Evolutionary conservation across 2,329 filamentous ascomycete species (phyloP).

Genomic region (Graphiopsis chlorocephala): DNA sequence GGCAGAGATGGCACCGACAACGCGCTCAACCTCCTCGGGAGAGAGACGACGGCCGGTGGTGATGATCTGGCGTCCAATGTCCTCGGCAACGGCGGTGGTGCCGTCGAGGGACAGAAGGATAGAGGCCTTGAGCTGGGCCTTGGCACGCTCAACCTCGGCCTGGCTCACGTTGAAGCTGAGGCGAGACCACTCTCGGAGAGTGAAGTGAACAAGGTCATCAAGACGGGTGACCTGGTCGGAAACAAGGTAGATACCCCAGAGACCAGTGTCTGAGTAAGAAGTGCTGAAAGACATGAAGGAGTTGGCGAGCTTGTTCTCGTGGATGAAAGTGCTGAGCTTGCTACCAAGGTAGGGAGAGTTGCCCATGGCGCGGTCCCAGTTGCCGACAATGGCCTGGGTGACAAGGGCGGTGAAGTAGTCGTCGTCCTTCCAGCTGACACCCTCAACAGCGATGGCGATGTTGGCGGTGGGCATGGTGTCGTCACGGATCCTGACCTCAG

Average conservation of each 20-base stretch:
- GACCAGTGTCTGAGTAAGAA: constrained; percentile 98
- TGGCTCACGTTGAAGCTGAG: constrained; percentile 83
- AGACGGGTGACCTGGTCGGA: constrained; percentile 82
- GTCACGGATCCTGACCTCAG: constrained; percentile 91
- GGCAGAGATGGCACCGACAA: constrained; percentile 83
- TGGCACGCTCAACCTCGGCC: constrained; percentile 94
- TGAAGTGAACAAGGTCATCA: constrained; percentile 97
- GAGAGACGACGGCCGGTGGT: constrained; percentile 90
- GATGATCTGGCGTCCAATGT: constrained; percentile 97
- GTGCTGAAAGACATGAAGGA: constrained; percentile 99
- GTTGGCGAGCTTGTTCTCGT: constrained; percentile 94
- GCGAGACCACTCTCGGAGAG: constrained; percentile 96
- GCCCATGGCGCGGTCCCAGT: constrained; percentile 99
- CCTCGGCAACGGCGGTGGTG: constrained; percentile 94
- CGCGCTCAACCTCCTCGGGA: constrained; percentile 91
- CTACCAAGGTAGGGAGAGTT: constrained; percentile 95
- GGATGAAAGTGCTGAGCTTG: constrained; percentile 93
- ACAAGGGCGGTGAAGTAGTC: constrained; percentile 99
- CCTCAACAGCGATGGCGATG: constrained; percentile 97
- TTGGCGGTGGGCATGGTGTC: constrained; percentile 95
- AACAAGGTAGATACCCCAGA: constrained; percentile 99
- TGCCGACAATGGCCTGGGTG: constrained; percentile 96
- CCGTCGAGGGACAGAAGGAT: constrained; percentile 96
- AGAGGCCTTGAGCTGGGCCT: constrained; percentile 98
- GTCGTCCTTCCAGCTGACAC: constrained; percentile 98